These are phyloP conservation scores for Trichoderma sp. DNA, from an alignment of 2,329 filamentous ascomycete species.

Conservation along the genomic window DNA sequence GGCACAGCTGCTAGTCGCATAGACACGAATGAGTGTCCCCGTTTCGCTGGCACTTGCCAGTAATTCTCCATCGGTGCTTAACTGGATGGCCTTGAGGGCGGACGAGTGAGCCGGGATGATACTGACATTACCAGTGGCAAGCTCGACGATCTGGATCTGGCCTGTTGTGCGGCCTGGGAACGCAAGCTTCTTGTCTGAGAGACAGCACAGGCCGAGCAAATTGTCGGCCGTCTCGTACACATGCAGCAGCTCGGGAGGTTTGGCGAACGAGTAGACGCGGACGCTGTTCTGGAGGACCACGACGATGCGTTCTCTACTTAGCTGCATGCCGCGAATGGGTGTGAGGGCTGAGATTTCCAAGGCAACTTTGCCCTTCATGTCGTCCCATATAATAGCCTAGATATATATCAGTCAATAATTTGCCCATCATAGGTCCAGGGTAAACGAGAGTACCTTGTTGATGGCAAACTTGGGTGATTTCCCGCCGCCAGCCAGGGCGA, in stretches of 20 bases:
- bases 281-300: constrained; percentile 80
- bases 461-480: constrained; percentile 79
- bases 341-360: constrained; percentile 80
- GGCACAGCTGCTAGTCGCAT: constrained; percentile 74
- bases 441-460: constrained; percentile 64
- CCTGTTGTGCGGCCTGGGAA: constrained; percentile 86
- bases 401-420: not conserved
- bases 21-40: constrained; percentile 86
- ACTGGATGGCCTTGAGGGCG: constrained; percentile 70
- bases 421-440: not conserved
- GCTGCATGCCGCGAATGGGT: constrained; percentile 73
- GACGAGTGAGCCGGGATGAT: constrained; percentile 90
- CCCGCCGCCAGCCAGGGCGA: constrained; percentile 87
- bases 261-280: constrained; percentile 75
- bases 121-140: constrained; percentile 76
- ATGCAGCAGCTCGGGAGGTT: constrained; percentile 65
- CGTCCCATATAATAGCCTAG: constrained; percentile 86
- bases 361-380: constrained; percentile 67
- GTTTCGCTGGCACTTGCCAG: constrained; percentile 88
- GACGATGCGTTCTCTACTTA: constrained; percentile 73
- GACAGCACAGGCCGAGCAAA: constrained; percentile 71
- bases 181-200: constrained; percentile 70
- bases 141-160: constrained; percentile 83
- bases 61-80: constrained; percentile 77
- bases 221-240: constrained; percentile 87